Percentiles rank a stretch among this genome's conserved stretches.
Conservation (phyloP, 2,329 filamentous ascomycete genomes). For the Colletotrichum brevisporum region DNA sequence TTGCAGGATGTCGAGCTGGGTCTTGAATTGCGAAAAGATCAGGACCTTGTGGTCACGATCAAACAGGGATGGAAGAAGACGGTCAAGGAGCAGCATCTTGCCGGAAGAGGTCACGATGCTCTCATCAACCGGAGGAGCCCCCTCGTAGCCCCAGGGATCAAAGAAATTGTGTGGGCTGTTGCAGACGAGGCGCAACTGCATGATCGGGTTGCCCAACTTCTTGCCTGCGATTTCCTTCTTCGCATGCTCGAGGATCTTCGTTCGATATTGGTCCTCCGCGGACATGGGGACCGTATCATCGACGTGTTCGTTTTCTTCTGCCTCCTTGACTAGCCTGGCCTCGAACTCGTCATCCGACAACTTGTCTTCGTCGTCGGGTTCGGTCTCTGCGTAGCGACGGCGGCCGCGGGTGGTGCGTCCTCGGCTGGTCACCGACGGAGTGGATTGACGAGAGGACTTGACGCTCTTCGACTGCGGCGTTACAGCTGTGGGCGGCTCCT, state of each 20-base stretch:
- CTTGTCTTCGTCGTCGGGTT: conserved; percentile 69
- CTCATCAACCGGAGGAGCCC: conserved; percentile 77
- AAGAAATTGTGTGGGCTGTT: conserved; percentile 98
- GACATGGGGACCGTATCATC: conserved; percentile 54
- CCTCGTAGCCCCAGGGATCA: conserved; percentile 82
- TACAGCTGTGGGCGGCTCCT: conserved; percentile 49
- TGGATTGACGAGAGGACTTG: conserved; percentile 82
- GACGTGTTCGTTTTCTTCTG: conserved; percentile 59
- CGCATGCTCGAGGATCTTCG: conserved; percentile 80
- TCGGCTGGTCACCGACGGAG: conserved; percentile 71
- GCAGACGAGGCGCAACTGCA: conserved; percentile 92
- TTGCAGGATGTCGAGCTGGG: conserved; percentile 90
- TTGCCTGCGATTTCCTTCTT: conserved; percentile 92
- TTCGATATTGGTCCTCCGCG: conserved; percentile 74
- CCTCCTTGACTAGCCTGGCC: conserved; percentile 77
- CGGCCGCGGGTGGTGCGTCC: conserved; percentile 59
- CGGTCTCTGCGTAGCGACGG: conserved; percentile 65
- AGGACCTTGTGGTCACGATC: conserved; percentile 86
- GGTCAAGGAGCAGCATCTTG: conserved; percentile 95
- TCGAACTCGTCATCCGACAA: conserved; percentile 91
- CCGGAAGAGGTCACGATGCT: conserved; percentile 88
- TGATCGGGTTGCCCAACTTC: conserved; percentile 92
- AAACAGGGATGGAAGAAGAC: conserved; percentile 84
- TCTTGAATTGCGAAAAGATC: conserved; percentile 97
- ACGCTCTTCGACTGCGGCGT: conserved; percentile 72